Evolutionary conservation across 1,139 yeast species (phyloP).

Genomic region (Geotrichum aggregatum): DNA sequence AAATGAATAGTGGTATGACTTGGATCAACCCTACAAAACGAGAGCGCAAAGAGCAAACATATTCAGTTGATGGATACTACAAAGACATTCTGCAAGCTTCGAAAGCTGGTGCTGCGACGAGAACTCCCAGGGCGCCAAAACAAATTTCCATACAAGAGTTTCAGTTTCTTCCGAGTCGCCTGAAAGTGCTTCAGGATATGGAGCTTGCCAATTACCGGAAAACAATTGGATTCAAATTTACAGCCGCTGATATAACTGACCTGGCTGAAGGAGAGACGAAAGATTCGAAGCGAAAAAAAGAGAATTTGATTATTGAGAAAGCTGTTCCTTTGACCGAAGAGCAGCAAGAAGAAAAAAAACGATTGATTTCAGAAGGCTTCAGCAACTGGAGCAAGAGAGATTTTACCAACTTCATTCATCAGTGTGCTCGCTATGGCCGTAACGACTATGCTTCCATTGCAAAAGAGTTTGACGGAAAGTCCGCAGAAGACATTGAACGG

Average conservation of each 20-base stretch:
- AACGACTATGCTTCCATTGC: conserved; percentile 61
- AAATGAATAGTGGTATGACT: conserved; percentile 19
- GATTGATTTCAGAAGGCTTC: conserved; percentile 62
- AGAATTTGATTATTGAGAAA: conserved; percentile 55
- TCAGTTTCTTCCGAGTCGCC: conserved; percentile 73
- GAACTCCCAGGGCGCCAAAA: conserved; percentile 53
- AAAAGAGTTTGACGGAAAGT: conserved; percentile 57
- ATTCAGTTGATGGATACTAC: conserved; percentile 83
- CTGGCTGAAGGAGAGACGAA: conserved; percentile 51
- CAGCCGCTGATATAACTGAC: conserved; percentile 44
- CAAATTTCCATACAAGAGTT: conserved; percentile 60
- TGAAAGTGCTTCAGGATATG: conserved; percentile 63
- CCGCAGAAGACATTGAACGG: conserved; percentile 63
- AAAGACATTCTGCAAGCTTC: conserved; percentile 59
- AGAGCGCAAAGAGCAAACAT: conserved; percentile 76
- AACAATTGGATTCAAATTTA: conserved; percentile 62
- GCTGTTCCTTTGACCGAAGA: conserved; percentile 71
- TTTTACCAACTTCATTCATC: conserved; percentile 78
- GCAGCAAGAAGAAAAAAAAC: conserved; percentile 61
- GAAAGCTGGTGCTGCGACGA: conserved; percentile 51
- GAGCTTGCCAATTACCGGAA: conserved; percentile 75
- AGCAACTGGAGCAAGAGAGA: conserved; percentile 86
- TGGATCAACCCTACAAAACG: conserved; percentile 91
- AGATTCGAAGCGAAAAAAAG: conserved; percentile 54
- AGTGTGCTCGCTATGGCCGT: conserved; percentile 78